Conservation (phyloP, 495 filamentous ascomycete genomes). For the Hypoxylon trugodes region DNA sequence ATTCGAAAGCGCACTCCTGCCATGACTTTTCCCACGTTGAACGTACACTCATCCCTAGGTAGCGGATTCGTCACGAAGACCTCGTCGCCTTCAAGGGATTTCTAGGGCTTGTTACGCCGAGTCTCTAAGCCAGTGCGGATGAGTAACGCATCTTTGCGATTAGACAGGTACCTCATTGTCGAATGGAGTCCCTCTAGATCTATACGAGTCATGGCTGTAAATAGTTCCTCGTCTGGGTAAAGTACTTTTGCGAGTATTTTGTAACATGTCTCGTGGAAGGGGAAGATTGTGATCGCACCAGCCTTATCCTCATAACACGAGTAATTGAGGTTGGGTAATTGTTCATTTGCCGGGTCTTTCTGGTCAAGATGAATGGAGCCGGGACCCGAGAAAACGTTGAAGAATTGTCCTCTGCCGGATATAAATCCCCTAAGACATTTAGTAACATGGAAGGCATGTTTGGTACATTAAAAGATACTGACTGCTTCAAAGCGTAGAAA, state of each 20-base stretch:
- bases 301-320: not conserved
- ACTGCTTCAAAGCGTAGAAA: not conserved
- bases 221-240: not conserved
- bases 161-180: not conserved
- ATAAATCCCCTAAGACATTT: not conserved
- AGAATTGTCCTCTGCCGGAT: not conserved
- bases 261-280: constrained; percentile 14
- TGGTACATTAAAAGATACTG: not conserved
- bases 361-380: not conserved
- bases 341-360: not conserved
- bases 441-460: not conserved
- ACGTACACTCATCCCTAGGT: not conserved
- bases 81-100: constrained; percentile 3
- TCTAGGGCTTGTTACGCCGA: constrained; percentile 1
- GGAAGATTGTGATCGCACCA: not conserved
- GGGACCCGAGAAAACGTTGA: no score
- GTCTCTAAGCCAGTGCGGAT: not conserved
- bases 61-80: constrained; percentile 9
- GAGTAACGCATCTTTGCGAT: not conserved
- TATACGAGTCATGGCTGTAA: not conserved
- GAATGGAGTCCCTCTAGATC: not conserved
- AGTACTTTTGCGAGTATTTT: constrained; percentile 5
- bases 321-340: not conserved
- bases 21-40: not conserved
- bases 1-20: not conserved